Evolutionary conservation across 2,329 filamentous ascomycete genomes (phyloP).

Genomic region (Aureobasidium sp.): DNA sequence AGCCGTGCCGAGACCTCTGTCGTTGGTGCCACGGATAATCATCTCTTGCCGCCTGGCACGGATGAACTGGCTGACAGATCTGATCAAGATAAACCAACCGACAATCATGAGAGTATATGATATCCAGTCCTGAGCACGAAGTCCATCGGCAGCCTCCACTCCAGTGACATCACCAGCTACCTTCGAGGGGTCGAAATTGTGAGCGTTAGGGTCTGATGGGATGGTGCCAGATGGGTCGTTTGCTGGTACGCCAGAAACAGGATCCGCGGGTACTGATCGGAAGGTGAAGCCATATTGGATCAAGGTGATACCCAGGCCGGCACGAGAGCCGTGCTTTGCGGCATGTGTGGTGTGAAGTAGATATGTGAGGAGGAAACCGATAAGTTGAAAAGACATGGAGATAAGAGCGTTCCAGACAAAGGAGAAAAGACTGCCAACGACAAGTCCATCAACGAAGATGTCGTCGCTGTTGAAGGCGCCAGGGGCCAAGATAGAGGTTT

Average conservation of each 20-base stretch:
- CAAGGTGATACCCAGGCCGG: constrained; percentile 87
- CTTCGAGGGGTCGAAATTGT: constrained; percentile 73
- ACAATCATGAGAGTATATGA: constrained; percentile 93
- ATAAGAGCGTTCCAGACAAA: constrained; percentile 95
- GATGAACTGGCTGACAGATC: constrained; percentile 86
- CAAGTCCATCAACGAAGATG: constrained; percentile 93
- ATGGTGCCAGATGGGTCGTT: constrained; percentile 37
- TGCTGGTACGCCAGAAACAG: constrained; percentile 30
- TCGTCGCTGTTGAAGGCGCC: constrained; percentile 85
- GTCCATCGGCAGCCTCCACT: constrained; percentile 39
- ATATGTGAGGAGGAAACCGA: constrained; percentile 96
- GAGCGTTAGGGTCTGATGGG: constrained; percentile 80
- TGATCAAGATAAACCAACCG: constrained; percentile 95
- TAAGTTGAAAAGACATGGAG: constrained; percentile 92
- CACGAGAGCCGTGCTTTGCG: constrained; percentile 92
- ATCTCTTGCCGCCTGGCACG: constrained; percentile 85
- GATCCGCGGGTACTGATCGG: constrained; percentile 38
- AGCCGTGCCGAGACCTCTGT: constrained; percentile 75
- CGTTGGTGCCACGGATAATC: constrained; percentile 85
- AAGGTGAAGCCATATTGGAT: constrained; percentile 97
- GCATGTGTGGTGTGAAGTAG: constrained; percentile 96
- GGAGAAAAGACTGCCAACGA: constrained; percentile 79
- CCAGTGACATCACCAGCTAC: constrained; percentile 44
- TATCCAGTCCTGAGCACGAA: constrained; percentile 77
- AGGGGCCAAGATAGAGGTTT: constrained; percentile 93